phyloP scores from a whole-genome alignment of 352 stramenopile species.

The Phytophthora pluvialis region DNA sequence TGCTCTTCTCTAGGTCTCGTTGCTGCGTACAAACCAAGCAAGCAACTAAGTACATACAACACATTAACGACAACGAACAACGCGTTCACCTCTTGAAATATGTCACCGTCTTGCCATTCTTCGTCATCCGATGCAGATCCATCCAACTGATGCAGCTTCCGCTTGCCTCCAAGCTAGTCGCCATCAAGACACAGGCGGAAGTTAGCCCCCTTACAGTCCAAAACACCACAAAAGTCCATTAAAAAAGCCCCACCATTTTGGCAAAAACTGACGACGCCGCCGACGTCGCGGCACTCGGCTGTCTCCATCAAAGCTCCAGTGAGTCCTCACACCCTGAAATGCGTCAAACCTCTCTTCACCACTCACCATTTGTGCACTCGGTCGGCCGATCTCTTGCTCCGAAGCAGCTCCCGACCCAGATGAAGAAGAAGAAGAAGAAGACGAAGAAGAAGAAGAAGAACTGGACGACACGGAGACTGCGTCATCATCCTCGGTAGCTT shows the following conservation, averaged over 20 bases:
- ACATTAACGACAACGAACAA: neutral
- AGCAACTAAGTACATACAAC: neutral
- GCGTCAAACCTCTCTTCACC: neutral
- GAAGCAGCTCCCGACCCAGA: constrained; percentile 4
- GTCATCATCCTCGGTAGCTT: constrained; percentile 17
- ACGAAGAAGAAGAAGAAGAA: constrained; percentile 14
- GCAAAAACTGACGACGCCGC: constrained; percentile 39
- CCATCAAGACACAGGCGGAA: neutral
- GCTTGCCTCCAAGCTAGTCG: constrained; percentile 43
- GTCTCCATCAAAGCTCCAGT: neutral
- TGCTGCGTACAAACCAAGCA: constrained; percentile 4
- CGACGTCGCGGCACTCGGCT: constrained; percentile 25
- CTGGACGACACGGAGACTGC: constrained; percentile 13
- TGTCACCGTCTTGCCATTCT: constrained; percentile 17
- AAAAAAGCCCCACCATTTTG: constrained; percentile 38
- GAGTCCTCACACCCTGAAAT: constrained; percentile 2
- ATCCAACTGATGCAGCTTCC: constrained; percentile 45
- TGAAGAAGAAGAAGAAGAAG: neutral
- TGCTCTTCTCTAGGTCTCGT: neutral
- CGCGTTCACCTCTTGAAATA: constrained; percentile 15
- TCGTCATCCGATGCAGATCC: constrained; percentile 32
- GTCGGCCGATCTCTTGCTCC: constrained; percentile 17
- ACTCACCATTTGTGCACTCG: constrained; percentile 32
- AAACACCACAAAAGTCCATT: too few relatives aligned
- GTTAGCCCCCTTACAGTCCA: too few relatives aligned